Percentiles rank a stretch among this genome's conserved stretches.
Evolutionary conservation across 257 asterid species (phyloP).

Genomic region (Sherardia arvensis): DNA sequence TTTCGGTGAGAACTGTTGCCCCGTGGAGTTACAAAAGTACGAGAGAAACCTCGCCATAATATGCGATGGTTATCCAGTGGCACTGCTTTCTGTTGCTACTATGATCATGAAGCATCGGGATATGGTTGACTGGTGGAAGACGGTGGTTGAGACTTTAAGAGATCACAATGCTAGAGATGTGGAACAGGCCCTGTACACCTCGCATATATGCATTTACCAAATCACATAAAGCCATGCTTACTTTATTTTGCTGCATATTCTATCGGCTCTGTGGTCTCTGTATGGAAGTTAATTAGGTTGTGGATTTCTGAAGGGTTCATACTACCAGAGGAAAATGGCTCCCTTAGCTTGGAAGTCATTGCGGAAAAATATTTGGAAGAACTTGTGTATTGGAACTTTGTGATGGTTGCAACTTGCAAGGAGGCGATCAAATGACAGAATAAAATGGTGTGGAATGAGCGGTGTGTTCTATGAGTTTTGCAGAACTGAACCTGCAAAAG

Average conservation of each 20-base stretch:
- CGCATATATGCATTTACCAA: too few relatives aligned
- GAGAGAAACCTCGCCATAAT: background rate
- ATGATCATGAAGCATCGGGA: background rate
- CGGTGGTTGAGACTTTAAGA: background rate
- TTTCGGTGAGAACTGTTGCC: conserved; percentile 7
- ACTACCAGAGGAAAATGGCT: too few relatives aligned
- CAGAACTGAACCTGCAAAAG: background rate
- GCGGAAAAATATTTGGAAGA: conserved; percentile 12
- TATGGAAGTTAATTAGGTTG: too few relatives aligned
- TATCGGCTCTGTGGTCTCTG: too few relatives aligned
- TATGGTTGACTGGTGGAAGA: background rate
- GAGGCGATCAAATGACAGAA: background rate
- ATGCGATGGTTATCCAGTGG: background rate
- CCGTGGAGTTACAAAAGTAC: background rate
- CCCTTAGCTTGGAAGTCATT: conserved; percentile 6
- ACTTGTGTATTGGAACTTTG: background rate
- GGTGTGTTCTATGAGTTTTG: background rate
- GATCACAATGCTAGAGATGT: background rate
- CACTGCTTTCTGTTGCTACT: background rate
- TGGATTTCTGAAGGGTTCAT: too few relatives aligned
- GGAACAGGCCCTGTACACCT: background rate
- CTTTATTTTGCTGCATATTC: too few relatives aligned
- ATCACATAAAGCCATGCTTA: too few relatives aligned
- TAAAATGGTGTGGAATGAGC: background rate
- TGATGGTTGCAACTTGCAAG: background rate